Conservation (phyloP, 257 asterid genomes). For the Eustoma russellianum region DNA sequence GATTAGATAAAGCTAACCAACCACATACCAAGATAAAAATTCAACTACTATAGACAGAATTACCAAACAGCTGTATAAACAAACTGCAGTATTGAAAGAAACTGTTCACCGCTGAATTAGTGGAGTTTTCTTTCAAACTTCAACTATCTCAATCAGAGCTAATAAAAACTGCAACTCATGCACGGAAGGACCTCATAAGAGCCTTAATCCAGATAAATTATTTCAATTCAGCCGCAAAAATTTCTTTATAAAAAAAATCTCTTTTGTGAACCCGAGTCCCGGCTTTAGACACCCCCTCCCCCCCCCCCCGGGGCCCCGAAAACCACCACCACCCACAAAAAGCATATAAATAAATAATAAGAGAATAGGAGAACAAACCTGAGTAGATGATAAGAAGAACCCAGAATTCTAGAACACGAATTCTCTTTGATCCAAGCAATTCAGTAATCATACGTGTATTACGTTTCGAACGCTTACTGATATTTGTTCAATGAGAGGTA, state of each 20-base stretch:
- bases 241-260: too few relatives aligned
- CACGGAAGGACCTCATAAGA: too few relatives aligned
- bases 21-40: too few relatives aligned
- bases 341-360: background rate
- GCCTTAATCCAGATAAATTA: too few relatives aligned
- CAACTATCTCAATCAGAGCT: too few relatives aligned
- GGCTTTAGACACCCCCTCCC: background rate
- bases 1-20: background rate
- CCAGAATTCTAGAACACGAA: constrained; percentile 7
- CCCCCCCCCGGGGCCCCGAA: too few relatives aligned
- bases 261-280: too few relatives aligned
- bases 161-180: too few relatives aligned
- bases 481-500: background rate
- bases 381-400: constrained; percentile 6
- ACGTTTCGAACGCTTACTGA: too few relatives aligned
- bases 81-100: background rate
- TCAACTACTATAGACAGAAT: background rate
- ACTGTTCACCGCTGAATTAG: background rate
- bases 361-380: constrained; percentile 6
- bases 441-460: background rate
- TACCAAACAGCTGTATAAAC: background rate
- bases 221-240: too few relatives aligned
- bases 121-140: background rate
- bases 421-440: background rate
- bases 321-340: background rate